Conservation (phyloP, 306 rosid genomes). For the Trifolium fragiferum region DNA sequence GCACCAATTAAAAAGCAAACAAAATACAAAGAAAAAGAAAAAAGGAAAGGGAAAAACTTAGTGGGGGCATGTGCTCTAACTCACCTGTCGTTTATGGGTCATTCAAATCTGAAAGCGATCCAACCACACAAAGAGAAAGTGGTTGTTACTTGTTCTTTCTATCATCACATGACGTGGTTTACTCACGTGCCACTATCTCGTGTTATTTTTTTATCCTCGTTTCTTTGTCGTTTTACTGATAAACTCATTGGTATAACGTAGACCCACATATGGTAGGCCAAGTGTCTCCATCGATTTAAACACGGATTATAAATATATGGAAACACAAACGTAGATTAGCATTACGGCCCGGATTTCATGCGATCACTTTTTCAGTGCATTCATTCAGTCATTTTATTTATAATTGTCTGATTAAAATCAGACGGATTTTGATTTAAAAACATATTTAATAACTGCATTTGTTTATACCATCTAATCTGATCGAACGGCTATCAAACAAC, state of each 20-base stretch:
- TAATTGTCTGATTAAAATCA: too few species aligned
- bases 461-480: too few species aligned
- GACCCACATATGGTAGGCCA: conserved; percentile 50
- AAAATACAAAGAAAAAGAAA: neutral
- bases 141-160: neutral
- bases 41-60: conserved; percentile 2
- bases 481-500: too few species aligned
- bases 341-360: too few species aligned
- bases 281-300: conserved; percentile 48
- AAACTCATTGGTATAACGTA: conserved; percentile 40
- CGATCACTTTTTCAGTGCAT: too few species aligned
- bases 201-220: conserved; percentile 17
- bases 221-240: conserved; percentile 42
- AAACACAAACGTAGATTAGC: neutral
- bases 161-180: conserved; percentile 51
- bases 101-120: conserved; percentile 57
- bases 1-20: conserved; percentile 31
- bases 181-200: conserved; percentile 61
- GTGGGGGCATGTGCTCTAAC: conserved; percentile 81
- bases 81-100: conserved; percentile 79
- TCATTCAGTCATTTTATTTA: too few species aligned
- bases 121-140: conserved; percentile 8
- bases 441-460: too few species aligned
- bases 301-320: conserved; percentile 17
- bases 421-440: too few species aligned